Evolutionary conservation across 1,284 basidiomycete genomes (phyloP).

Genomic region (Leccinum pachyderme): DNA sequence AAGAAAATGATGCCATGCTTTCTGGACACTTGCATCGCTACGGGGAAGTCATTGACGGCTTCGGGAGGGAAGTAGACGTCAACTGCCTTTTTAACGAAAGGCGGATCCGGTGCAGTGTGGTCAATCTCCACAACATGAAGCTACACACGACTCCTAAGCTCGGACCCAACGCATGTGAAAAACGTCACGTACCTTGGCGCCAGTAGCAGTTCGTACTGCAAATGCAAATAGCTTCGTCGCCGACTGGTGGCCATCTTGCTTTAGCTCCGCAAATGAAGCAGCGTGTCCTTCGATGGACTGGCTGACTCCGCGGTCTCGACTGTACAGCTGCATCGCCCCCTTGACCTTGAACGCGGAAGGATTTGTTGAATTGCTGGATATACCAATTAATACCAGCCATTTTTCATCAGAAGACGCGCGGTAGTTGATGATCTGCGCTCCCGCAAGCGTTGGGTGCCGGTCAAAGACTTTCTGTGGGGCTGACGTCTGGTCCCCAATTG

Average conservation of each 20-base stretch:
- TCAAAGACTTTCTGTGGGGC: constrained; percentile 93
- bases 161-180: constrained; percentile 11
- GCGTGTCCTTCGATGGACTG: constrained; percentile 99
- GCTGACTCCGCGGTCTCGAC: constrained; percentile 88
- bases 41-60: constrained; percentile 99
- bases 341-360: constrained; percentile 97
- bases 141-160: constrained; percentile 42
- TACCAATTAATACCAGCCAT: constrained; percentile 97
- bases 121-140: constrained; percentile 99
- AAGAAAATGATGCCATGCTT: constrained; percentile 98
- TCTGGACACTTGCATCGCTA: constrained; percentile 98
- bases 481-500: constrained; percentile 70
- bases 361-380: constrained; percentile 90
- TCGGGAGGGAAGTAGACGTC: constrained; percentile 99
- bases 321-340: constrained; percentile 95
- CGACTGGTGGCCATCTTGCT: constrained; percentile 81
- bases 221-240: constrained; percentile 95
- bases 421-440: constrained; percentile 99
- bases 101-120: constrained; percentile 92
- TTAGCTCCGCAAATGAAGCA: constrained; percentile 92
- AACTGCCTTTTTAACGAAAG: constrained; percentile 96
- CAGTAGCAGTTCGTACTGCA: constrained; percentile 91
- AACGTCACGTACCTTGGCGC: constrained; percentile 80
- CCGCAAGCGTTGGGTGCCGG: constrained; percentile 91
- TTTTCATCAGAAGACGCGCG: constrained; percentile 91